Conservation (phyloP, 2,329 filamentous ascomycete species). For the Fusarium compactum region DNA sequence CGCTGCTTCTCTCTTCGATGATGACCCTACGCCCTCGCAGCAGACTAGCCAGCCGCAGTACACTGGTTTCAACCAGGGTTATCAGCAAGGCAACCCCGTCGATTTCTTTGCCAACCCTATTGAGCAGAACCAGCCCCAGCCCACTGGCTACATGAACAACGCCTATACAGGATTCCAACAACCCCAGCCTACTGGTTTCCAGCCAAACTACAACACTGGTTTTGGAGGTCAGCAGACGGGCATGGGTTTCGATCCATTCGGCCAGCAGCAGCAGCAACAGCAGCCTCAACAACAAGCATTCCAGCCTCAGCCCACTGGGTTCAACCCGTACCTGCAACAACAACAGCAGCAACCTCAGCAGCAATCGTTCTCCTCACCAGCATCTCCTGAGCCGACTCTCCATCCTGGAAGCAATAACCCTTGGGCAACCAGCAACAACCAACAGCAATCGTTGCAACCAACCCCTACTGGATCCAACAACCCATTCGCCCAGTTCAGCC, state of each 20-base stretch:
- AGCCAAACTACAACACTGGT: slow-evolving; percentile 73
- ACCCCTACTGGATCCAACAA: slow-evolving; percentile 97
- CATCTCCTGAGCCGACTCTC: slow-evolving; percentile 69
- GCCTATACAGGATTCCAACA: slow-evolving; percentile 67
- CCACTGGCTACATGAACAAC: slow-evolving; percentile 76
- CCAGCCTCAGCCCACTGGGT: slow-evolving; percentile 65
- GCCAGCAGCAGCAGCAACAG: slow-evolving; percentile 57
- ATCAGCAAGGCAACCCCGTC: slow-evolving; percentile 95
- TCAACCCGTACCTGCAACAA: slow-evolving; percentile 62
- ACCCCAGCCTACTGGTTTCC: slow-evolving; percentile 62
- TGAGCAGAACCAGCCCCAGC: slow-evolving; percentile 79
- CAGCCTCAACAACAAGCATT: slow-evolving; percentile 56
- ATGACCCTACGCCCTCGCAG: slow-evolving; percentile 68
- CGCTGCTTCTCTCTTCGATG: slow-evolving; percentile 88
- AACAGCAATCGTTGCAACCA: slow-evolving; percentile 76
- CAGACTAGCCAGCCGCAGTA: slow-evolving; percentile 75
- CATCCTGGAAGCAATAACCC: slow-evolving; percentile 93
- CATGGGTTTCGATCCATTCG: slow-evolving; percentile 78
- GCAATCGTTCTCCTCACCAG: slow-evolving; percentile 55
- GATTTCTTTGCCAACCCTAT: slow-evolving; percentile 98
- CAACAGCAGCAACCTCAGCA: slow-evolving; percentile 54
- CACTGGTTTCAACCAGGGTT: slow-evolving; percentile 95
- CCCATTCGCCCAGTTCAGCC: slow-evolving; percentile 86
- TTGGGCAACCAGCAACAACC: slow-evolving; percentile 77
- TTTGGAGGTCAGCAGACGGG: slow-evolving; percentile 72